Evolutionary conservation across 1,139 yeast species (phyloP).

Genomic region (Spathaspora sp.): DNA sequence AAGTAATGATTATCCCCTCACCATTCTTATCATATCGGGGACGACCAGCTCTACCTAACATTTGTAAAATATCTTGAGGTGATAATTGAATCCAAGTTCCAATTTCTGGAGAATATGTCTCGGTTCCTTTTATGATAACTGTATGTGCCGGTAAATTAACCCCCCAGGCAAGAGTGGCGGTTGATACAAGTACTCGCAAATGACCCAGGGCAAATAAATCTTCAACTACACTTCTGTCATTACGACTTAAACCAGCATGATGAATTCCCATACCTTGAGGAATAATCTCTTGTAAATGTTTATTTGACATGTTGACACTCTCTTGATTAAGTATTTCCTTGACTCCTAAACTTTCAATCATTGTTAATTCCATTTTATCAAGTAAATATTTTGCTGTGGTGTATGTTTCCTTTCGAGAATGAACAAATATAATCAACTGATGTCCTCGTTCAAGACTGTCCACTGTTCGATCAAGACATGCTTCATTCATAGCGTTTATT

Average conservation of each 20-base stretch:
- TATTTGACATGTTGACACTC: constrained; percentile 53
- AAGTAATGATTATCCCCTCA: constrained; percentile 90
- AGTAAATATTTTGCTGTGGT: constrained; percentile 78
- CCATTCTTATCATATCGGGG: constrained; percentile 92
- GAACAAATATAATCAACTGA: constrained; percentile 88
- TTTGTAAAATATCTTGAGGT: constrained; percentile 92
- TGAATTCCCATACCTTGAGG: constrained; percentile 85
- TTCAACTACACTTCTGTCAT: constrained; percentile 78
- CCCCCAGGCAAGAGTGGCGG: constrained; percentile 99
- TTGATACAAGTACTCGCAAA: constrained; percentile 78
- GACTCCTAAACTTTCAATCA: constrained; percentile 58
- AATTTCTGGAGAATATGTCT: constrained; percentile 85
- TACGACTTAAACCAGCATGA: constrained; percentile 84
- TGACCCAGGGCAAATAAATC: constrained; percentile 88
- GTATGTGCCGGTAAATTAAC: constrained; percentile 97
- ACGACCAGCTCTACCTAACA: constrained; percentile 97
- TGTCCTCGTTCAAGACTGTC: constrained; percentile 61
- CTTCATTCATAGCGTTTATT: constrained; percentile 83
- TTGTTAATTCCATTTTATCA: constrained; percentile 53
- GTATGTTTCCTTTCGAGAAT: constrained; percentile 88
- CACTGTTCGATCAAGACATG: constrained; percentile 78
- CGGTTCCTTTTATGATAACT: constrained; percentile 93
- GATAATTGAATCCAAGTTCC: constrained; percentile 88
- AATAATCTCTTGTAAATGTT: constrained; percentile 58
- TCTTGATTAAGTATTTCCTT: constrained; percentile 64